Evolutionary conservation across 495 filamentous ascomycete genomes (phyloP).

Genomic region (Podospora pseudopauciseta): DNA sequence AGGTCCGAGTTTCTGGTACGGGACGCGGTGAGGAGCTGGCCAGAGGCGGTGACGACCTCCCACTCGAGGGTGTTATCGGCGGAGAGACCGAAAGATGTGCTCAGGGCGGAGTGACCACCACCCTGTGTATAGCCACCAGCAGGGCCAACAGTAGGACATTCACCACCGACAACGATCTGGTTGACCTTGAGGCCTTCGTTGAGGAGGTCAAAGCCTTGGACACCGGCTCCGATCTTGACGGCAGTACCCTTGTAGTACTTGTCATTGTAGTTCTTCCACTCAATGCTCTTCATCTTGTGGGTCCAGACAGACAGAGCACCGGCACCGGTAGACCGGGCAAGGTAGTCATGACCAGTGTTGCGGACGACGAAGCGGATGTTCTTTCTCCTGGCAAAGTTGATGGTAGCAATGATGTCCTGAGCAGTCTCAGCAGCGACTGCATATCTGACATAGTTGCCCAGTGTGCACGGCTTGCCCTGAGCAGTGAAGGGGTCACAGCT

Average conservation of each 20-base stretch:
- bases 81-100: conserved; percentile 54
- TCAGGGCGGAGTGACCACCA: conserved; percentile 57
- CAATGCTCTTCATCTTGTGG: conserved; percentile 48
- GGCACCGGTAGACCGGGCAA: conserved; percentile 49
- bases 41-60: conserved; percentile 54
- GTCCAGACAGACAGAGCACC: conserved; percentile 52
- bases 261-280: conserved; percentile 41
- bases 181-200: conserved; percentile 41
- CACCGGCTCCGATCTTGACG: conserved; percentile 57
- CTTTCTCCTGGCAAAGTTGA: conserved; percentile 45
- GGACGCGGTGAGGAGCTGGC: conserved; percentile 46
- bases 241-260: conserved; percentile 43
- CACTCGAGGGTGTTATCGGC: conserved; percentile 59
- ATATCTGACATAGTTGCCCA: conserved; percentile 58
- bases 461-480: conserved; percentile 38
- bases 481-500: conserved; percentile 36
- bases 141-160: conserved; percentile 51
- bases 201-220: conserved; percentile 53
- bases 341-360: conserved; percentile 48
- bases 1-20: conserved; percentile 50
- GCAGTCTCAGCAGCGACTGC: conserved; percentile 44
- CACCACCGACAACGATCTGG: conserved; percentile 50
- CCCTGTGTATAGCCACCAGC: conserved; percentile 56
- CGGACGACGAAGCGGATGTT: conserved; percentile 49
- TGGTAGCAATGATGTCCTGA: conserved; percentile 38